These are phyloP conservation scores for Plantago coronopus DNA, from an alignment of 305 asterid species.

Conservation along the genomic window DNA sequence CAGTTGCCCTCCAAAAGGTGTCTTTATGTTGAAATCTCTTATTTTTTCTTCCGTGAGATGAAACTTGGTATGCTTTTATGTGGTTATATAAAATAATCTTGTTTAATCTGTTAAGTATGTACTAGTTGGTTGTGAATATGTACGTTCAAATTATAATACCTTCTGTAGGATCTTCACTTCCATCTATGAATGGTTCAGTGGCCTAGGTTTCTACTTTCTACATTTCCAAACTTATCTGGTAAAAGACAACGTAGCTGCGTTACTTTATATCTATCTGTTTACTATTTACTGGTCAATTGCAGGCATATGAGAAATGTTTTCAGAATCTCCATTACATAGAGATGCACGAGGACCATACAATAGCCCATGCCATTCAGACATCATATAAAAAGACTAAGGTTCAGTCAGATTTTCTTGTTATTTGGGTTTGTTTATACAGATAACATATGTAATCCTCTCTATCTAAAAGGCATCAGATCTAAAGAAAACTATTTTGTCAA, in stretches of 20 bases:
- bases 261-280: background rate
- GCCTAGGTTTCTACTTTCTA: background rate
- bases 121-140: background rate
- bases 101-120: background rate
- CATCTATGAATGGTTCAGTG: too few relatives aligned
- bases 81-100: background rate
- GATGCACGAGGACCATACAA: constrained; percentile 86
- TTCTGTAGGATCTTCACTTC: too few relatives aligned
- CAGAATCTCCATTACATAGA: constrained; percentile 88
- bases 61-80: background rate
- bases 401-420: constrained; percentile 17
- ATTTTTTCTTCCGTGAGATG: background rate
- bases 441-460: background rate
- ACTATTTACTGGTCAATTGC: constrained; percentile 25
- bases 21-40: background rate
- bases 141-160: background rate
- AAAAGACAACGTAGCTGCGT: background rate
- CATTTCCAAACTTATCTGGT: background rate
- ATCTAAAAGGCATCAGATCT: background rate
- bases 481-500: background rate
- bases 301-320: constrained; percentile 92
- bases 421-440: background rate
- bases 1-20: constrained; percentile 86
- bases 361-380: constrained; percentile 90
- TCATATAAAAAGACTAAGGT: constrained; percentile 88